These are phyloP conservation scores for Xylariales sp. DNA, from an alignment of 2,329 filamentous ascomycete genomes.

Conservation along the genomic window DNA sequence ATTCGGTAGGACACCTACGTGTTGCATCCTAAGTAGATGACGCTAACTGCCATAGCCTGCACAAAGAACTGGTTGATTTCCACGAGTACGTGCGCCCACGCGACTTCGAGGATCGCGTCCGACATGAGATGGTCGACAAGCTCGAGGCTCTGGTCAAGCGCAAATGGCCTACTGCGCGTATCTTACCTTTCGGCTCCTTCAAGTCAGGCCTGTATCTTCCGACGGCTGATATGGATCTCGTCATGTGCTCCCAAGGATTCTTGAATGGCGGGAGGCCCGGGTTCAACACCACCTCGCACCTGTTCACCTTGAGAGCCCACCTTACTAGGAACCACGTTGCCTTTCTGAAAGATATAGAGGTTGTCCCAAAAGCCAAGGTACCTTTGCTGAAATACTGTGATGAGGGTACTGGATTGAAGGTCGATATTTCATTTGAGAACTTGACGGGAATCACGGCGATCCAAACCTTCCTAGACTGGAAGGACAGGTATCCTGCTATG, in stretches of 20 bases:
- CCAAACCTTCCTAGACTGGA: slow-evolving; percentile 77
- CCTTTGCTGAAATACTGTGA: slow-evolving; percentile 92
- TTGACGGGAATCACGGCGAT: slow-evolving; percentile 75
- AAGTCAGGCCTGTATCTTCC: slow-evolving; percentile 70
- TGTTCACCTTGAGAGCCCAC: slow-evolving; percentile 60
- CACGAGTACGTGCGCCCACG: slow-evolving; percentile 78
- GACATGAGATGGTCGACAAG: slow-evolving; percentile 66
- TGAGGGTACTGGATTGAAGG: slow-evolving; percentile 67
- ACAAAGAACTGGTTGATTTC: slow-evolving; percentile 87
- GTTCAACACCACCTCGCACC: slow-evolving; percentile 46
- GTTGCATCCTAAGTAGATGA: too few species aligned
- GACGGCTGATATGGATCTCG: slow-evolving; percentile 89
- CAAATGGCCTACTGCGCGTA: slow-evolving; percentile 54
- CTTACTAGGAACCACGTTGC: slow-evolving; percentile 55
- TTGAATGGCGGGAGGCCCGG: slow-evolving; percentile 46
- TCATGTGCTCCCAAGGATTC: slow-evolving; percentile 62
- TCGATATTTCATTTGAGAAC: slow-evolving; percentile 96
- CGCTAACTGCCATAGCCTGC: slow-evolving; percentile 51
- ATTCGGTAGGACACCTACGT: too few species aligned
- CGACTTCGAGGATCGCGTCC: slow-evolving; percentile 71
- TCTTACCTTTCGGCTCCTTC: slow-evolving; percentile 87
- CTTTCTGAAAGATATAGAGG: slow-evolving; percentile 53
- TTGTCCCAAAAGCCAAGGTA: slow-evolving; percentile 74
- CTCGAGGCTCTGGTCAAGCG: slow-evolving; percentile 56
- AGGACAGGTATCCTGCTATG: slow-evolving; percentile 74